Base-by-base conservation (phyloP, 2,329 filamentous ascomycete species). In the Pseudocercospora musae region DNA sequence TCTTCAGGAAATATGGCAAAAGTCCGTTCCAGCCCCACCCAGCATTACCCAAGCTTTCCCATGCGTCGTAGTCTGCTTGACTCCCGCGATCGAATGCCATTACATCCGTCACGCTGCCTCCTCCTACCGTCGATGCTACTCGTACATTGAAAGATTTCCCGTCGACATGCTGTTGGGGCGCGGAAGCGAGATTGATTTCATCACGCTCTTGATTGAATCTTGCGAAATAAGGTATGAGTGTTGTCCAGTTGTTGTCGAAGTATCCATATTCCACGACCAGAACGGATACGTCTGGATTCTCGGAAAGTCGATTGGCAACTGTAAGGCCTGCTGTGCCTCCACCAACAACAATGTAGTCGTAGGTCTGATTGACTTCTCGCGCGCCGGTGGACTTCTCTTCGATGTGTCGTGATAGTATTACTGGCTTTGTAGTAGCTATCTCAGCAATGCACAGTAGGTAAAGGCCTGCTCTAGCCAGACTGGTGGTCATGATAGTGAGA, bases 61-160 rank as follows among this genome's bases (percentile, higher is more conserved):
- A 80, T 2, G 77, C 75, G 64, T 80, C 72, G 27, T 78, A 78
- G 61, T 78, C 76, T 6, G 66, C 72, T 18, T 70, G 68, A 33
- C 71, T 68, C 11, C 71, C 77, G 6, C 77, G 73, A 57, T 75
- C 74, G 60, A 75, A 77, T 6, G 72, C 67, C 75, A 79, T 76
- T 7, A 75, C 74, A 66, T 79, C 78, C 23, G 78, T 71, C 1
- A 74, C 72, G 18, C 71, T 73, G 10, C 74, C 72, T 1, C 76
- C 77, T 3, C 77, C 76, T 2, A 78, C 71, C 1, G 74, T 62
- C 64, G 65, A 65, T 11, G 69, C 72, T 6, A 65, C 65, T 1
- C 44, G 31, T 4, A 73, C 68, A 10, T 33, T 23, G 53, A 62
- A 68, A 0, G 65, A 65, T 20, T 42, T 56, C 54, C 74, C 71